These are phyloP conservation scores for Colletotrichum kahawae DNA, from an alignment of 2,329 filamentous ascomycete species.

Conservation along the genomic window DNA sequence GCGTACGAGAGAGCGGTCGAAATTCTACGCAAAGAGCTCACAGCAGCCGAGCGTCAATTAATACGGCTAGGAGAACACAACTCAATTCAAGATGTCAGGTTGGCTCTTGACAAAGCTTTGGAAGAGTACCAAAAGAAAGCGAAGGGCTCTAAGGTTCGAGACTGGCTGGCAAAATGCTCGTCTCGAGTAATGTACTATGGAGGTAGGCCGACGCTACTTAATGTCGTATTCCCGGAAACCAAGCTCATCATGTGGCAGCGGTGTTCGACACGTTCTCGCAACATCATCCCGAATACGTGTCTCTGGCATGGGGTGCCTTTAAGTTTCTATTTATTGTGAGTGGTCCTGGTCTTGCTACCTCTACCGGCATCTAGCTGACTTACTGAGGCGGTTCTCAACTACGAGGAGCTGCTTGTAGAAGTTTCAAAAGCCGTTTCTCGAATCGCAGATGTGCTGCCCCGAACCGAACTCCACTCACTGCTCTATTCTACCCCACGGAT, in stretches of 20 bases:
- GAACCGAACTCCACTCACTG: neutral
- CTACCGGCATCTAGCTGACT: accelerated
- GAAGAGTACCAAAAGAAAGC: accelerated
- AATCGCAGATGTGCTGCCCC: neutral
- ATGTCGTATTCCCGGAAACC: too few relatives aligned
- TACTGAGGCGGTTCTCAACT: neutral
- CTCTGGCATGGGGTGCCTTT: neutral
- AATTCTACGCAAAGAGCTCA: neutral
- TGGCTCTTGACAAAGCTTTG: neutral
- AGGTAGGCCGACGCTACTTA: accelerated
- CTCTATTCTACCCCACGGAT: neutral
- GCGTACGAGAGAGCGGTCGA: accelerated
- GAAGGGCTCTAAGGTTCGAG: accelerated
- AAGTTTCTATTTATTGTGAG: neutral
- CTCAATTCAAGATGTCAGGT: accelerated
- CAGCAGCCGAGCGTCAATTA: accelerated
- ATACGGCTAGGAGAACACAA: neutral
- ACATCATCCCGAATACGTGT: neutral
- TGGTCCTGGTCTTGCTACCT: accelerated
- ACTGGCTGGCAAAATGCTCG: accelerated
- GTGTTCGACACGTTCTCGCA: neutral
- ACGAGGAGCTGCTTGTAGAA: neutral
- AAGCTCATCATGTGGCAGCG: accelerated
- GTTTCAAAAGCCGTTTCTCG: neutral
- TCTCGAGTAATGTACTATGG: neutral